Conservation (phyloP, 1,139 yeast genomes). For the Diutina siamensis region DNA sequence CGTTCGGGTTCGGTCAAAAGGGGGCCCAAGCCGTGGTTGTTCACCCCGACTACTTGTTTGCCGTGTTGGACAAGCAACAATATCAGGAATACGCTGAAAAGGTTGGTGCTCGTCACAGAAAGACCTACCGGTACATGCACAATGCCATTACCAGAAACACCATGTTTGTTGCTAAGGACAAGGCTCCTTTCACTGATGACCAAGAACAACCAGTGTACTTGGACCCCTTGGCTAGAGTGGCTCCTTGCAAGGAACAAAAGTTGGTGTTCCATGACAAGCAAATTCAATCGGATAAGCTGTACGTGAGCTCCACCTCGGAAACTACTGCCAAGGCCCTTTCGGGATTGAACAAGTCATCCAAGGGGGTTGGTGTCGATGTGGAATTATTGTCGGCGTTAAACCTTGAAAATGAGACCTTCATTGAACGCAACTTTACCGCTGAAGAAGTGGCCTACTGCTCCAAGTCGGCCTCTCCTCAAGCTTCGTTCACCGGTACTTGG, state of each 20-base stretch:
- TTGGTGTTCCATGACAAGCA: constrained; percentile 35
- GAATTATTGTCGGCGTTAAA: constrained; percentile 77
- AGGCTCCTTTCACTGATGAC: constrained; percentile 84
- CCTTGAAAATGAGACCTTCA: constrained; percentile 74
- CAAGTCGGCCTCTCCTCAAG: constrained; percentile 63
- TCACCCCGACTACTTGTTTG: constrained; percentile 88
- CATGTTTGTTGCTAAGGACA: constrained; percentile 85
- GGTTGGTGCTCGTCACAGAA: constrained; percentile 75
- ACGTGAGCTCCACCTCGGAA: constrained; percentile 25
- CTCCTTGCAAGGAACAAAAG: constrained; percentile 27
- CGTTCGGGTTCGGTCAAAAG: constrained; percentile 99
- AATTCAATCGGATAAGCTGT: constrained; percentile 23
- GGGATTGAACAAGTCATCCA: constrained; percentile 35
- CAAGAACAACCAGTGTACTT: constrained; percentile 84
- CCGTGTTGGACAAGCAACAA: constrained; percentile 59
- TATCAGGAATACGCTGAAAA: constrained; percentile 60
- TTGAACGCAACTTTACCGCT: constrained; percentile 83
- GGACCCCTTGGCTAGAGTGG: constrained; percentile 88
- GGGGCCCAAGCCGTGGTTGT: constrained; percentile 93
- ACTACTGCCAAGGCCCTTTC: constrained; percentile 41
- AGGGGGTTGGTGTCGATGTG: constrained; percentile 95
- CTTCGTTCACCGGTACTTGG: constrained; percentile 97
- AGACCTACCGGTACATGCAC: constrained; percentile 92
- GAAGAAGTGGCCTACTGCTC: constrained; percentile 72
- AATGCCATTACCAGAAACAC: constrained; percentile 87